Conservation (phyloP, 73 alveolate genomes). For the Symbiodinium natans region DNA sequence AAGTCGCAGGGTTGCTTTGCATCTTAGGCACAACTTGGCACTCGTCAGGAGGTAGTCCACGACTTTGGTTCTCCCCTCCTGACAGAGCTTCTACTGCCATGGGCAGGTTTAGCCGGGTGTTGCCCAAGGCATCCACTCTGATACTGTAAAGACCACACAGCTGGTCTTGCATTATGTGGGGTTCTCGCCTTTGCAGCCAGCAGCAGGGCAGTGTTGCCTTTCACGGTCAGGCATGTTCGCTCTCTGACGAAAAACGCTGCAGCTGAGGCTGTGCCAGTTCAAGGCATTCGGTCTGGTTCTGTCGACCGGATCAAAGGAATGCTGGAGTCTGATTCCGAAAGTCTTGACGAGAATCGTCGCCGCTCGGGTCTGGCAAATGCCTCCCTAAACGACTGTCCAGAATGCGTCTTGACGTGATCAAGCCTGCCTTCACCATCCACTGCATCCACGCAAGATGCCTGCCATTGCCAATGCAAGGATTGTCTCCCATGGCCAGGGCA, state of each 20-base stretch:
- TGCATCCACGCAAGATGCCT: slow-evolving; percentile 70
- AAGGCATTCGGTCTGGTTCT: not conserved
- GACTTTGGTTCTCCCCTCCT: slow-evolving; percentile 73
- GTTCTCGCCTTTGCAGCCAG: slow-evolving; percentile 53
- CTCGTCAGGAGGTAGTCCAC: slow-evolving; percentile 61
- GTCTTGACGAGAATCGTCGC: not conserved
- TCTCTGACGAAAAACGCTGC: not conserved
- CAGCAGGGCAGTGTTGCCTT: slow-evolving; percentile 56
- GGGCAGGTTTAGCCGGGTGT: not conserved
- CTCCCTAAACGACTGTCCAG: too few species aligned
- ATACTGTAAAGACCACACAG: not conserved
- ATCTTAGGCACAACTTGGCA: slow-evolving; percentile 1
- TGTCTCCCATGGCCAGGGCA: not conserved
- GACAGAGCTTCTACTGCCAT: not conserved
- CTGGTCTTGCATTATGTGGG: not conserved
- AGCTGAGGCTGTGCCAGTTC: not conserved
- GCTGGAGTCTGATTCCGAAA: not conserved
- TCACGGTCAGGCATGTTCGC: not conserved
- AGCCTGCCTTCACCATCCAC: slow-evolving; percentile 17
- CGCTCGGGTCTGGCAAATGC: too few species aligned
- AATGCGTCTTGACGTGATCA: too few species aligned
- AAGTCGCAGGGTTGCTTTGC: too few species aligned
- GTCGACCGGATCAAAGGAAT: not conserved
- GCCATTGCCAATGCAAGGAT: not conserved
- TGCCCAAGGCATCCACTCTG: not conserved